A percentile compares a stretch with the other conserved stretches of the same genome.
Evolutionary conservation across 2,329 filamentous ascomycete genomes (phyloP).

Genomic region (Metarhizium album): DNA sequence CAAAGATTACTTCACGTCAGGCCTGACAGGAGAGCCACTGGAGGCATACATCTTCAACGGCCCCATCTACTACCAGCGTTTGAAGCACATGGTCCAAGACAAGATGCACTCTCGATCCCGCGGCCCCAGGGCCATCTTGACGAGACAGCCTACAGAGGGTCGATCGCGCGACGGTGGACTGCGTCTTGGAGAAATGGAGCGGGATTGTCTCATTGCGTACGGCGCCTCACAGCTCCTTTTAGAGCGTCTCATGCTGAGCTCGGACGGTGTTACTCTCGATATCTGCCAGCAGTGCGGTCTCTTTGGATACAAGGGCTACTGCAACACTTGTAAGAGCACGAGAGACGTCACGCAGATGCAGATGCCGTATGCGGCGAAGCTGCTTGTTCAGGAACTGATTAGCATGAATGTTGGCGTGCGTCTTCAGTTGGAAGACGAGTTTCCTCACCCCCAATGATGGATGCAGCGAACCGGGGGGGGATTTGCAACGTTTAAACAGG

Average conservation of each 20-base stretch:
- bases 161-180: constrained; percentile 85
- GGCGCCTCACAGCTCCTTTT: constrained; percentile 85
- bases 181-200: constrained; percentile 95
- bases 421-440: constrained; percentile 87
- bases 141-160: constrained; percentile 92
- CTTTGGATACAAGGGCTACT: constrained; percentile 93
- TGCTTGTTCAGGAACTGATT: constrained; percentile 89
- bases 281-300: constrained; percentile 90
- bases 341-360: constrained; percentile 82
- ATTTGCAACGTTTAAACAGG: background rate
- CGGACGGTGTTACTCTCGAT: constrained; percentile 82
- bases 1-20: constrained; percentile 92
- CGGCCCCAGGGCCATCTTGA: constrained; percentile 83
- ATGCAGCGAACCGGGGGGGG: background rate
- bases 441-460: constrained; percentile 50
- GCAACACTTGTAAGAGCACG: constrained; percentile 81
- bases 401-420: constrained; percentile 98
- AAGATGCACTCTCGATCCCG: constrained; percentile 97
- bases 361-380: constrained; percentile 94
- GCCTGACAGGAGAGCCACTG: constrained; percentile 86
- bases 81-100: constrained; percentile 99
- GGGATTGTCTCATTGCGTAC: constrained; percentile 95
- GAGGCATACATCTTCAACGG: constrained; percentile 98
- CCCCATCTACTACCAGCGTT: constrained; percentile 97
- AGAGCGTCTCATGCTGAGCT: constrained; percentile 89